Base-by-base conservation (phyloP, 306 rosid species). In the Macrotyloma uniflorum region DNA sequence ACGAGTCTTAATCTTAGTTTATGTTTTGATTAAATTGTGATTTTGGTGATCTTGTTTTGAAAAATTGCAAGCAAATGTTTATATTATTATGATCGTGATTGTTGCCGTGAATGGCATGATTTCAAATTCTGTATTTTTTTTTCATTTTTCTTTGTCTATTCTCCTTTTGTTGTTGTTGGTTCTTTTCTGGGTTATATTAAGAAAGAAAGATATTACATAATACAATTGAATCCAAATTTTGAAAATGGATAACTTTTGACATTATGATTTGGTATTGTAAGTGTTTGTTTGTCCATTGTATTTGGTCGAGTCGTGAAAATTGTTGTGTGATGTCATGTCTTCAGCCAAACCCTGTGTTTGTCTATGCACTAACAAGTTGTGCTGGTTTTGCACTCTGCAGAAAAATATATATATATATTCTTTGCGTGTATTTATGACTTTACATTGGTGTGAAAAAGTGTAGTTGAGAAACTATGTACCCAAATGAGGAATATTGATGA, bases 351-450 rank as follows among this genome's bases (percentile, higher is more conserved):
- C 11, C 12, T 12, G 19, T 11, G 71, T 18, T 36, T 36, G 70
- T 19, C 49, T 9, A 5, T 40, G 18, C 50, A 38, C 22, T 18
- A 20, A 65, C 50, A 38, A 65, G 32, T 38, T 65, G 50, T 66
- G 4, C 0, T 36, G 1, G 51, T 5, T 18, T 20, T 9, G 30
- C 51, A 66, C 51, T 51, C 40, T 66, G 71, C n/a, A 66, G 20
- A 4, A 35, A 13, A 66, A 40, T n/a, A 5, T 12, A 20, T 38
- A 40, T 38, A 4, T n/a, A 9, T 19, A 19, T 12, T 65, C 12
- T 20, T 20, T 22, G 51, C 71, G 71, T 66, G 71, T 12, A 66
- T 66, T 38, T 66, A 12, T 22, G 71, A 66, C 71, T 38, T 20
- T 40, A 12, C 19, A 38, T 65, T 12, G 51, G 70, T 38, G 12